Percentiles rank a stretch among this genome's conserved stretches.
Conservation (phyloP, 768 basidiomycete genomes). For the Daedalea quercina region DNA sequence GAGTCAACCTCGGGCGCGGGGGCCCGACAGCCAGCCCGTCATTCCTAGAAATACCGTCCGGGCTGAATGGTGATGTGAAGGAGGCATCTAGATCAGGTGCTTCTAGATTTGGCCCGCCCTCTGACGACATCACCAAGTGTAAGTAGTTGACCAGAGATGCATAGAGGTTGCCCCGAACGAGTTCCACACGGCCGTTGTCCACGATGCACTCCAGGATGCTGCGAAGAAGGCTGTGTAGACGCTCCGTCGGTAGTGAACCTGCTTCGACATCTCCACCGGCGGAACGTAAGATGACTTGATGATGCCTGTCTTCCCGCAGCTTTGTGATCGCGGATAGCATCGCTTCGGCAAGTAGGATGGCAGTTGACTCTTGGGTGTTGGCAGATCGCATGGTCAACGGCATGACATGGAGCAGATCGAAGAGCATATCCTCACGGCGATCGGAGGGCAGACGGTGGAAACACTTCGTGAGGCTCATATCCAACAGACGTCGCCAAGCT, state of each 20-base stretch:
- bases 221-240: constrained; percentile 68
- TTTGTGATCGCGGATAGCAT: constrained; percentile 81
- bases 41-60: neutral
- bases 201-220: constrained; percentile 69
- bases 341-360: constrained; percentile 79
- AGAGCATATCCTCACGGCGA: constrained; percentile 80
- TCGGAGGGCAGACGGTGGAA: constrained; percentile 80
- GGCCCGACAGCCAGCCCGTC: neutral
- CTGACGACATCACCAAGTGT: constrained; percentile 48
- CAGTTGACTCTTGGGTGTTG: constrained; percentile 63
- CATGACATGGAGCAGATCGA: constrained; percentile 82
- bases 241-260: constrained; percentile 72
- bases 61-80: constrained; percentile 11
- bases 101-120: neutral
- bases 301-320: constrained; percentile 74
- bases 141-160: constrained; percentile 86
- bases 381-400: constrained; percentile 60
- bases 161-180: constrained; percentile 93
- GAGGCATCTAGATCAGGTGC: constrained; percentile 17
- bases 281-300: constrained; percentile 62
- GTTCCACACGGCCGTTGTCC: constrained; percentile 71
- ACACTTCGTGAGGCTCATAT: constrained; percentile 81
- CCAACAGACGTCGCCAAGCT: constrained; percentile 80
- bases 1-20: constrained; percentile 23
- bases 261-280: constrained; percentile 56